Percentiles rank a stretch among this genome's conserved stretches.
Evolutionary conservation across 257 asterid species (phyloP).

Genomic region (Prunella vulgaris): DNA sequence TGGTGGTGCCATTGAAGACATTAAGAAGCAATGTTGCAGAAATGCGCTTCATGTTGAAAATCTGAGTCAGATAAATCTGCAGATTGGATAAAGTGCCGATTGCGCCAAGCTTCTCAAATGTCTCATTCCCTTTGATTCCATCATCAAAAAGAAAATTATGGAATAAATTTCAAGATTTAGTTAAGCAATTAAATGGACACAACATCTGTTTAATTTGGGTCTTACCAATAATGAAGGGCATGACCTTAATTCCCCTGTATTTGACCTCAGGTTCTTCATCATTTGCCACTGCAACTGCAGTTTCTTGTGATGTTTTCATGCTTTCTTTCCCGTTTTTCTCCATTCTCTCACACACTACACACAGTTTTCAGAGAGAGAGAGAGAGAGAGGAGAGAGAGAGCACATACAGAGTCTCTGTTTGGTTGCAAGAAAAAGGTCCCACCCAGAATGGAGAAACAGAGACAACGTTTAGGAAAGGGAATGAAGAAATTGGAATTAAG

Average conservation of each 20-base stretch:
- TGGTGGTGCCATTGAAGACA: conserved; percentile 63
- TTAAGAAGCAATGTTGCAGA: conserved; percentile 51
- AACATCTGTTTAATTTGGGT: not conserved
- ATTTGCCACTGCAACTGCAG: not conserved
- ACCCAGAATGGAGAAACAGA: not conserved
- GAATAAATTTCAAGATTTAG: not conserved
- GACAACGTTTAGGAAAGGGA: not conserved
- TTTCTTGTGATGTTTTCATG: conserved; percentile 16
- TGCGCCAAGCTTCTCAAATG: conserved; percentile 79
- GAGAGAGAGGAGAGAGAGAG: not conserved
- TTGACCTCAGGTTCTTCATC: conserved; percentile 25
- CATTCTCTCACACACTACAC: conserved; percentile 13
- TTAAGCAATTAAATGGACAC: too few relatives aligned
- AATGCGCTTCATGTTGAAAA: conserved; percentile 50
- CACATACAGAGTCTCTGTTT: not conserved
- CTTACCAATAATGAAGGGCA: conserved; percentile 41
- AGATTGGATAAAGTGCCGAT: conserved; percentile 58
- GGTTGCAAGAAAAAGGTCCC: conserved; percentile 19
- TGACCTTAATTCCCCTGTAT: conserved; percentile 39
- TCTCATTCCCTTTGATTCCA: conserved; percentile 52
- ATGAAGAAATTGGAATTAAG: not conserved
- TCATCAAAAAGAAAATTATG: not conserved
- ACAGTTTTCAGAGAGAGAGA: not conserved
- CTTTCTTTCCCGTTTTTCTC: conserved; percentile 21
- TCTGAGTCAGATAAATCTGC: conserved; percentile 52